These are phyloP conservation scores for Nymphaea thermarum DNA, from an alignment of 164 flowering plant genomes.

Conservation along the genomic window DNA sequence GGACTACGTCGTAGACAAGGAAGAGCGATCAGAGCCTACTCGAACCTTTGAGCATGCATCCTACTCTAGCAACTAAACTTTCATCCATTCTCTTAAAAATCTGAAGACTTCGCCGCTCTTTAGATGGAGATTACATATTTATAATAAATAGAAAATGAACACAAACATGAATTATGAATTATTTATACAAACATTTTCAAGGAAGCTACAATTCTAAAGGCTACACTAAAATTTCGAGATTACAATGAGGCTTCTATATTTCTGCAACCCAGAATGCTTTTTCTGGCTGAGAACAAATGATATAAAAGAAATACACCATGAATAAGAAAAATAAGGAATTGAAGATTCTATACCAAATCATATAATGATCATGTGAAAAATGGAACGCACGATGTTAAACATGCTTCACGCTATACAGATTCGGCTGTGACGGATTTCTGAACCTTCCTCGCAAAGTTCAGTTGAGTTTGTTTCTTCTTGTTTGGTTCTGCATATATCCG, in stretches of 20 bases:
- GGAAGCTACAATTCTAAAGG: neutral
- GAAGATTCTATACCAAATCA: neutral
- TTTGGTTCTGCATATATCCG: constrained; percentile 14
- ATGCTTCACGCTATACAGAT: constrained; percentile 11
- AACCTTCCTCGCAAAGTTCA: constrained; percentile 37
- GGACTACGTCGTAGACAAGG: no score
- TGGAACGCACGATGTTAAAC: neutral
- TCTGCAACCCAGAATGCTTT: neutral
- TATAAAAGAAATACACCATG: neutral
- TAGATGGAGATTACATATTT: no score
- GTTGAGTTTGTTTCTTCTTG: constrained; percentile 42
- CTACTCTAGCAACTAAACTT: no score
- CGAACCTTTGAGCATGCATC: no score
- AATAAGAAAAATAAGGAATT: neutral
- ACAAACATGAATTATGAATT: no score
- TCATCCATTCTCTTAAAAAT: no score
- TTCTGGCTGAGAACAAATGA: neutral
- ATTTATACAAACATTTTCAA: neutral
- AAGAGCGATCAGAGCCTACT: no score
- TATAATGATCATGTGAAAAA: no score
- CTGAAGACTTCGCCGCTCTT: no score
- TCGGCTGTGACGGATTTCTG: constrained; percentile 25
- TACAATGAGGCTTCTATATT: neutral
- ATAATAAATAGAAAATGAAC: no score
- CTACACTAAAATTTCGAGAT: no score